Evolutionary conservation across 345 rosid genomes (phyloP).

Genomic region (Theobroma cacao): DNA sequence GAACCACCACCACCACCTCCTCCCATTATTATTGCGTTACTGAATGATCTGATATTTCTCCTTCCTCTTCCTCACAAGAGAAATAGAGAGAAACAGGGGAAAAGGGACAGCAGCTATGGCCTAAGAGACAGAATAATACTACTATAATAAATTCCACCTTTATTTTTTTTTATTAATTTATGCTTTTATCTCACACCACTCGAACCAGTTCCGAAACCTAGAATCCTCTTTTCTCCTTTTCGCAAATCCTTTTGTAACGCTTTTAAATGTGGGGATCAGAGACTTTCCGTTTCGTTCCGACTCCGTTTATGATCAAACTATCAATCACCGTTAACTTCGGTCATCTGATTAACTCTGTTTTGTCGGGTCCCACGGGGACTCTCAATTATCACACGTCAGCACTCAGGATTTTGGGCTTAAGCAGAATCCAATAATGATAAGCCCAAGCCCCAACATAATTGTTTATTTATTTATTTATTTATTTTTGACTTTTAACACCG

Average conservation of each 20-base stretch:
- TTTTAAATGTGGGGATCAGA: too few species aligned
- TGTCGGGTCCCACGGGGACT: background rate
- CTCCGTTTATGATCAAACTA: background rate
- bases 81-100: background rate
- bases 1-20: conserved; percentile 42
- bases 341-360: background rate
- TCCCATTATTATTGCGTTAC: background rate
- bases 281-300: background rate
- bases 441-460: background rate
- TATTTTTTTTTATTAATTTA: background rate
- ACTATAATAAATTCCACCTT: background rate
- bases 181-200: background rate
- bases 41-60: background rate
- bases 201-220: background rate
- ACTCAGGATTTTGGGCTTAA: background rate
- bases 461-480: too few species aligned
- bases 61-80: background rate
- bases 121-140: background rate
- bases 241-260: background rate
- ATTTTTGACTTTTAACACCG: background rate
- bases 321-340: background rate
- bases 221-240: background rate
- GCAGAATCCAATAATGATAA: background rate
- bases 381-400: background rate
- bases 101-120: too few species aligned